Evolutionary conservation across 257 asterid genomes (phyloP).

Genomic region (Solanum habrochaites): DNA sequence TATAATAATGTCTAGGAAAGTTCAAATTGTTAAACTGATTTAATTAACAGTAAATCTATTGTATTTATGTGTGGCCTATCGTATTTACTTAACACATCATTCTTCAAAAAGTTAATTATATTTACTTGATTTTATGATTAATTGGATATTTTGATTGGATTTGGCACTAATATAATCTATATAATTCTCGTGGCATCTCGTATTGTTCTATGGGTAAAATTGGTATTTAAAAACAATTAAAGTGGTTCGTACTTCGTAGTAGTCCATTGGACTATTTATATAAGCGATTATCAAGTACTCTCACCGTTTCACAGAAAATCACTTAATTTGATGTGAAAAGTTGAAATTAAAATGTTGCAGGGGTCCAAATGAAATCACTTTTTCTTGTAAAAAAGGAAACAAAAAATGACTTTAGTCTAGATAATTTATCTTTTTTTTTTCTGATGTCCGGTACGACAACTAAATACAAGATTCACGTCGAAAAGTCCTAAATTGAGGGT

Average conservation of each 20-base stretch:
- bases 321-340: too few relatives aligned
- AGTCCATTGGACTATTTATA: not conserved
- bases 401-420: not conserved
- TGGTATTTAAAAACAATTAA: not conserved
- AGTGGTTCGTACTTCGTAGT: not conserved
- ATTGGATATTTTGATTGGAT: not conserved
- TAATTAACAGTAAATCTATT: not conserved
- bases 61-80: not conserved
- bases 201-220: not conserved
- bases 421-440: not conserved
- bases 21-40: not conserved
- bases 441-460: fast-evolving
- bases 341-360: too few relatives aligned
- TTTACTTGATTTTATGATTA: not conserved
- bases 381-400: not conserved
- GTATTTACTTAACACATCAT: too few relatives aligned
- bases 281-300: not conserved
- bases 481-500: not conserved
- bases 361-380: not conserved
- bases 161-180: not conserved
- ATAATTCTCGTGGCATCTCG: not conserved
- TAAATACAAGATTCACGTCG: too few relatives aligned
- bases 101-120: not conserved
- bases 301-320: too few relatives aligned
- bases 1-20: not conserved